Conservation (phyloP, 139 green algal genomes). For the Edaphochlamys debaryana region DNA sequence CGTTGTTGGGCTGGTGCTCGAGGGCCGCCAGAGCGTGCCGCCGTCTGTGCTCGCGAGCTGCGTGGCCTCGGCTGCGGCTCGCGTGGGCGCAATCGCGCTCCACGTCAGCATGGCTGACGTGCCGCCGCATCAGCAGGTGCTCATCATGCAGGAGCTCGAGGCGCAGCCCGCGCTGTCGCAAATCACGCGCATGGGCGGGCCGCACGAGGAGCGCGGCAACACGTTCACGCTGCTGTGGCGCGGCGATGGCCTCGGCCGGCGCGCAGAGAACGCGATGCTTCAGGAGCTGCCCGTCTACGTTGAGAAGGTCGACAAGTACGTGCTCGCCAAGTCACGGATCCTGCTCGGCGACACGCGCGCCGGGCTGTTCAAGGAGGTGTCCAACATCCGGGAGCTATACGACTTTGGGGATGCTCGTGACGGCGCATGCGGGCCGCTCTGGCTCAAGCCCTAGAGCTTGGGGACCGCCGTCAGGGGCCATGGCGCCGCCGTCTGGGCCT, state of each 20-base stretch:
- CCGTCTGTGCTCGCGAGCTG: slow-evolving; percentile 3
- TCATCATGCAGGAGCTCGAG: slow-evolving; percentile 40
- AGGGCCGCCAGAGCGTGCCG: neutral
- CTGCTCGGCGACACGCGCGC: slow-evolving; percentile 9
- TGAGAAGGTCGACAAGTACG: slow-evolving; percentile 12
- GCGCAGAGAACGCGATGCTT: slow-evolving; percentile 18
- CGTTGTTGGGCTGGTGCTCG: slow-evolving; percentile 15
- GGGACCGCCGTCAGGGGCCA: too few relatives aligned
- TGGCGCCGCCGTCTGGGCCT: too few relatives aligned
- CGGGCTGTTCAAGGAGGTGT: neutral
- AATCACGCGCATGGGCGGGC: slow-evolving; percentile 21
- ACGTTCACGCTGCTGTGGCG: slow-evolving; percentile 44
- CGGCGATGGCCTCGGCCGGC: slow-evolving; percentile 28
- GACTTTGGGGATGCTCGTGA: neutral
- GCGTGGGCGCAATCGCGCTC: neutral
- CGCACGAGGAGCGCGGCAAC: slow-evolving; percentile 24
- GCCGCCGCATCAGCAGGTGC: slow-evolving; percentile 32
- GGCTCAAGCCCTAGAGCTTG: too few relatives aligned
- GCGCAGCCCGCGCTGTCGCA: neutral
- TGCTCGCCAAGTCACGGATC: slow-evolving; percentile 22
- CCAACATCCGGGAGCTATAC: neutral
- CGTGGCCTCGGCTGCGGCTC: neutral
- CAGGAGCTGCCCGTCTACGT: slow-evolving; percentile 21
- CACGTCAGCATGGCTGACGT: slow-evolving; percentile 10
- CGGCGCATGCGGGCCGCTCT: slow-evolving; percentile 12